Conservation (phyloP, 495 filamentous ascomycete species). For the Patellaria atrata region DNA sequence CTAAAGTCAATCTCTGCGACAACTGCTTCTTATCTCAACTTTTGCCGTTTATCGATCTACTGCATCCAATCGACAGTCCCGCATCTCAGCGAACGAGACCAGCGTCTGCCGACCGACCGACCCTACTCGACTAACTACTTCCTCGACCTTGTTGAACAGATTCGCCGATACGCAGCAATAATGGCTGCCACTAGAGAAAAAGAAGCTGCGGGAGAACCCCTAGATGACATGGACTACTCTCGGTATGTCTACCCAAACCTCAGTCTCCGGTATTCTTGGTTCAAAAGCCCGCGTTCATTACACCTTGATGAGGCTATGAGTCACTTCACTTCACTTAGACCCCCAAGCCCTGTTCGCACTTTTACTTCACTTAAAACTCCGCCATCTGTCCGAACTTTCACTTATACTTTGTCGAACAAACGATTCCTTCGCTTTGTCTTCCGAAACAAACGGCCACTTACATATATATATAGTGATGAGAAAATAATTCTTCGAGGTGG, state of each 20-base stretch:
- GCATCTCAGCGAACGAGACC: slow-evolving; percentile 64
- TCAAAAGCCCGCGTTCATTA: no score
- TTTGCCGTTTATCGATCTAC: slow-evolving; percentile 75
- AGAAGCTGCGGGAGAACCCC: slow-evolving; percentile 24
- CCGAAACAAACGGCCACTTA: no score
- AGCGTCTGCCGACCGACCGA: slow-evolving; percentile 62
- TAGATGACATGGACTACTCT: slow-evolving; percentile 29
- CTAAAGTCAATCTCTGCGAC: slow-evolving; percentile 62
- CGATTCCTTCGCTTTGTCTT: no score
- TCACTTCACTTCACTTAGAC: no score
- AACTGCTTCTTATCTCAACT: slow-evolving; percentile 56
- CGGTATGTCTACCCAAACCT: slow-evolving; percentile 31
- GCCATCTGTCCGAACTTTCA: no score
- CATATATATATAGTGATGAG: slow-evolving; percentile 34
- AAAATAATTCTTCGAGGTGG: slow-evolving; percentile 62
- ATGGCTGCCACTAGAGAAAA: slow-evolving; percentile 39
- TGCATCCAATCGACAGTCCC: slow-evolving; percentile 73
- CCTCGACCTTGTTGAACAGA: slow-evolving; percentile 78
- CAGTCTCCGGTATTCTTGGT: slow-evolving; percentile 28
- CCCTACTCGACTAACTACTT: slow-evolving; percentile 90
- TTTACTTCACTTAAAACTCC: slow-evolving; percentile 4
- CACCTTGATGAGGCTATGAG: no score
- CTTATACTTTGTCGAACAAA: no score
- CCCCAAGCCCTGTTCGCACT: neutral
- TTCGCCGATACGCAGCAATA: slow-evolving; percentile 30